A percentile compares a stretch with the other conserved stretches of the same genome.
phyloP scores from a whole-genome alignment of 768 basidiomycete species.

The Tricholomella constricta region DNA sequence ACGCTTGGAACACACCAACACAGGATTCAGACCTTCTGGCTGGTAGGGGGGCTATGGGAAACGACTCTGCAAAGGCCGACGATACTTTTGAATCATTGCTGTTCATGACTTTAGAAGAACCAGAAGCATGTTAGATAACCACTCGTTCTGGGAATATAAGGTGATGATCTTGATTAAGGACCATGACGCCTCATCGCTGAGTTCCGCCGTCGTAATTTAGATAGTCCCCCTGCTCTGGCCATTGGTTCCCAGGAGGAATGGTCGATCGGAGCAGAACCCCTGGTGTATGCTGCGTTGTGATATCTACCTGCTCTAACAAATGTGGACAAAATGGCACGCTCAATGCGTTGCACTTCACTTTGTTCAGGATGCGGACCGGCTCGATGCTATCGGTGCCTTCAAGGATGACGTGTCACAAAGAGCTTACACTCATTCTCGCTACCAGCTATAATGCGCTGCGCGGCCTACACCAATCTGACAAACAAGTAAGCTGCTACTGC shows the following conservation, averaged over 20 bases:
- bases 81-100: constrained; percentile 75
- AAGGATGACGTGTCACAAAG: neutral
- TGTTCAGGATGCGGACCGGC: constrained; percentile 77
- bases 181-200: constrained; percentile 42
- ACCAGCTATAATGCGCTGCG: constrained; percentile 65
- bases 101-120: constrained; percentile 40
- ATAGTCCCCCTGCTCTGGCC: constrained; percentile 45
- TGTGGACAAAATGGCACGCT: constrained; percentile 68
- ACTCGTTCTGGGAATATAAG: neutral
- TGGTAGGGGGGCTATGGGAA: constrained; percentile 56
- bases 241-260: constrained; percentile 55
- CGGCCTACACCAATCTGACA: constrained; percentile 59
- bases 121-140: neutral
- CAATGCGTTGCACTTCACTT: constrained; percentile 76
- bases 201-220: constrained; percentile 59
- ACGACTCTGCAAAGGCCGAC: constrained; percentile 49
- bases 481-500: constrained; percentile 46
- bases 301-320: constrained; percentile 40
- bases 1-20: constrained; percentile 53
- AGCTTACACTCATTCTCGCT: neutral
- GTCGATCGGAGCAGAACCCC: constrained; percentile 45
- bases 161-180: constrained; percentile 3
- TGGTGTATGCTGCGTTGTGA: constrained; percentile 39
- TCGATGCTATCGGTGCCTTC: constrained; percentile 83
- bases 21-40: constrained; percentile 56